These are phyloP conservation scores for Lodderomyces metapsilosis DNA, from an alignment of 1,139 yeast genomes.

Conservation along the genomic window DNA sequence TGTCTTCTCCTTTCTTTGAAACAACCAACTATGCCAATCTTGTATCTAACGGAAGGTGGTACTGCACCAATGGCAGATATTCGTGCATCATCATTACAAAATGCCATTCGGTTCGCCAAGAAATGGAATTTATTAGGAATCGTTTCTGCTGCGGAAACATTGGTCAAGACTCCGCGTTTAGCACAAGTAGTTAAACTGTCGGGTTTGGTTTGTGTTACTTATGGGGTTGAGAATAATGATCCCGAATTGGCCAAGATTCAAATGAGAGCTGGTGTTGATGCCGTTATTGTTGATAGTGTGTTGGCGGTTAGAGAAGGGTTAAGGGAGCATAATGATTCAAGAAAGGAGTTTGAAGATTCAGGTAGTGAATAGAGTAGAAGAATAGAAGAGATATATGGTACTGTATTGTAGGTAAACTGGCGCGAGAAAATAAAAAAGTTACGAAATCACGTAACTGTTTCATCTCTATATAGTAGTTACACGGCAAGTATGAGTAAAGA, in stretches of 20 bases:
- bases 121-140: constrained; percentile 92
- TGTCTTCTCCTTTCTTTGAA: constrained; percentile 83
- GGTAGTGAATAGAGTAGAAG: constrained; percentile 7
- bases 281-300: constrained; percentile 94
- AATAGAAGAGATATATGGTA: no score
- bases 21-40: constrained; percentile 89
- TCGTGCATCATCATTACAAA: constrained; percentile 83
- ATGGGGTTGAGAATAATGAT: constrained; percentile 81
- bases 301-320: constrained; percentile 88
- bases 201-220: constrained; percentile 92
- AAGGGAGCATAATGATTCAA: constrained; percentile 33
- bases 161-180: constrained; percentile 83
- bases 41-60: constrained; percentile 88
- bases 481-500: constrained; percentile 1
- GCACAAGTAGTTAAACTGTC: constrained; percentile 85
- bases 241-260: constrained; percentile 85
- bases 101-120: constrained; percentile 86
- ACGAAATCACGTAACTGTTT: not conserved
- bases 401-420: no score
- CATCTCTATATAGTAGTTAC: no score
- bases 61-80: constrained; percentile 82
- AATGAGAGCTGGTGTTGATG: constrained; percentile 94
- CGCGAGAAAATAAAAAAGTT: not conserved
- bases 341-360: constrained; percentile 16
- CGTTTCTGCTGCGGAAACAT: constrained; percentile 84